Base-by-base conservation (phyloP, 2,329 filamentous ascomycete species). In the Diplodia intermedia region DNA sequence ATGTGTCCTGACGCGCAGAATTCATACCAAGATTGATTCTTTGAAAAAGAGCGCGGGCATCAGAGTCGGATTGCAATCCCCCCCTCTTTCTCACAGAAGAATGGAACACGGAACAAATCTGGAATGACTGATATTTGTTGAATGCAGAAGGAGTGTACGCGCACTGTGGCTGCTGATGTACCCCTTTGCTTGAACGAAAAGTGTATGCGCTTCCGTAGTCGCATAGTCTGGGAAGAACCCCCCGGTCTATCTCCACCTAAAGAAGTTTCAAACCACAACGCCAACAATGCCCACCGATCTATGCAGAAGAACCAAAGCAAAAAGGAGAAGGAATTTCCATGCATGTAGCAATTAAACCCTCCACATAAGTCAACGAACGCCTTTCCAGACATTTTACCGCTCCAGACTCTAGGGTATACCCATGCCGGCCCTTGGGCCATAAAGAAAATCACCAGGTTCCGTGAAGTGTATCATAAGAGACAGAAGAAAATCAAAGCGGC, bases 221-320 rank as follows among this genome's bases (percentile, higher is more conserved):
- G 29, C 18, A 63, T 7, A 47, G 15, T 38, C 9, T 38, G 18
- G 8, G 33, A 47, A 54, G 11, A 47, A 53, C 26, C 18, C 20
- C 20, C 29, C 47, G 15, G 60, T 63, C 60, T 63, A 63, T 52
- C 11, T 47, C 60, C 47, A 38, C 40, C 29, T 36, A 20, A 18
- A 65, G 15, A 49, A 56, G 9, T 5, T 33, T 26, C 50, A 38
- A 47, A 20, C 63, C 63, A 36, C 31, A 55, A 66, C 63, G 50
- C 63, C 63, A 63, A 63, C 43, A 18, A 63, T 63, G 60, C 60
- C 33, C 60, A 52, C 47, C 67, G 65, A 66, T 72, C 70, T 73
- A 73, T 72, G 71, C 71, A 71, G 14, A 67, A 61, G 62, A 68
- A n/a, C 55, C 52, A 65, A 69, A 68, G 43, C 43, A 56, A 67